Percentiles rank a stretch among this genome's conserved stretches.
Conservation (phyloP, 1,284 basidiomycete species). For the Ustilago tritici region DNA sequence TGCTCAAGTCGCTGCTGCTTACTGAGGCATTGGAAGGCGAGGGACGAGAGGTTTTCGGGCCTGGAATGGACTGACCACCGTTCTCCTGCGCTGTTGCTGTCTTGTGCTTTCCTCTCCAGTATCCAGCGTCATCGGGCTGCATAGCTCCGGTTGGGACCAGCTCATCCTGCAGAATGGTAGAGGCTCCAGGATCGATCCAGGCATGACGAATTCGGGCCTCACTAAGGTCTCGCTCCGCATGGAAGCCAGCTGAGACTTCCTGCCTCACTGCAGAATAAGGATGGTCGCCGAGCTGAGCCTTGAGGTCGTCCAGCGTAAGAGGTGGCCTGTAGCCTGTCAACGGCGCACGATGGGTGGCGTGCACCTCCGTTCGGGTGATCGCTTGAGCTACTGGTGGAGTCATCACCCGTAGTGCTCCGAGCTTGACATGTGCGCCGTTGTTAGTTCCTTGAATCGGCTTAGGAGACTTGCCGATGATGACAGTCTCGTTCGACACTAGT, state of each 20-base stretch:
- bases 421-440: background rate
- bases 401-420: background rate
- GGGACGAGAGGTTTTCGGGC: too few relatives aligned
- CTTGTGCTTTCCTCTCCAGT: background rate
- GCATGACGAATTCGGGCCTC: background rate
- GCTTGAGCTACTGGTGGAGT: background rate
- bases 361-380: background rate
- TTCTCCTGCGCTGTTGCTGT: background rate
- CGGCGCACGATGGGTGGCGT: background rate
- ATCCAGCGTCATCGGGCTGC: background rate
- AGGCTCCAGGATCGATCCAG: slow-evolving; percentile 8
- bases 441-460: background rate
- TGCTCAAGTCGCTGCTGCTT: slow-evolving; percentile 8
- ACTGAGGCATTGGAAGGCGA: background rate
- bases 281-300: slow-evolving; percentile 24
- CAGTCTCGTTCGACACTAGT: slow-evolving; percentile 33
- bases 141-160: background rate
- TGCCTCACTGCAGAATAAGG: background rate
- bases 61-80: background rate
- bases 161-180: background rate
- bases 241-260: background rate
- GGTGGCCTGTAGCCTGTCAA: slow-evolving; percentile 13
- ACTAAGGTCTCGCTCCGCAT: background rate
- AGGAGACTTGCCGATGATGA: slow-evolving; percentile 26
- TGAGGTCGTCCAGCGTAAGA: slow-evolving; percentile 21